Evolutionary conservation across 306 rosid species (phyloP), one percentile per base, ranked within the genome.

Genomic region (Lupinus albus): DNA sequence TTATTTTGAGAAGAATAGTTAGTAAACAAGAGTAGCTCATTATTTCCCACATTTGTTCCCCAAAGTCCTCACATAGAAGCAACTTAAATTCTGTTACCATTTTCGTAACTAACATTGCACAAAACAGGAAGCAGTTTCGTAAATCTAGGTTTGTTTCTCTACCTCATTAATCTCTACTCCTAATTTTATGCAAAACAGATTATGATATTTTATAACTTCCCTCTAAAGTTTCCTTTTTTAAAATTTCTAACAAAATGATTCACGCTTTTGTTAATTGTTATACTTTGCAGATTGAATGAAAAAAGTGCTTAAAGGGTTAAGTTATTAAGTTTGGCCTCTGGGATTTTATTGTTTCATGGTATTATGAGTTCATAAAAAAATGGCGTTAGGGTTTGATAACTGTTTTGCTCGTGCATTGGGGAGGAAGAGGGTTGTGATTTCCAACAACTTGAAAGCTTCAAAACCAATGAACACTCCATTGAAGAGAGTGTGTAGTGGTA

Each of bases 361-460:
- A n/a, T 25, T 70, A 10, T 9, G 11, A 35, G 59, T 60, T 1
- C 49, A 74, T 18, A 28, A 54, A 80, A 51, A 68, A 5, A 71
- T 77, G 79, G 79, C 67, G 10, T 14, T 81, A 69, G 93, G 81
- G 75, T 72, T 70, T 54, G 87, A 83, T 48, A 84, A 64, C 11
- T 57, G 44, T 71, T 77, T 35, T 33, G 13, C 84, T 4, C 80
- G 82, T 47, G 44, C 84, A 21, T 59, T 87, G 1, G 81, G 88
- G 69, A 85, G 95, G 65, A 92, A 92, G 70, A 84, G 98, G 82
- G 56, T 89, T 49, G 83, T 55, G 12, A 44, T 83, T 57, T 64
- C 81, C 41, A 76, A 61, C 44, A 55, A 69, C 67, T 65, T 20
- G 3, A 85, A 66, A 17, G 71, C 13, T 50, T 76, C 76, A 6